Percentiles rank a stretch among this genome's conserved stretches.
Conservation (phyloP, 306 rosid species). For the Vachellia collinsii region DNA sequence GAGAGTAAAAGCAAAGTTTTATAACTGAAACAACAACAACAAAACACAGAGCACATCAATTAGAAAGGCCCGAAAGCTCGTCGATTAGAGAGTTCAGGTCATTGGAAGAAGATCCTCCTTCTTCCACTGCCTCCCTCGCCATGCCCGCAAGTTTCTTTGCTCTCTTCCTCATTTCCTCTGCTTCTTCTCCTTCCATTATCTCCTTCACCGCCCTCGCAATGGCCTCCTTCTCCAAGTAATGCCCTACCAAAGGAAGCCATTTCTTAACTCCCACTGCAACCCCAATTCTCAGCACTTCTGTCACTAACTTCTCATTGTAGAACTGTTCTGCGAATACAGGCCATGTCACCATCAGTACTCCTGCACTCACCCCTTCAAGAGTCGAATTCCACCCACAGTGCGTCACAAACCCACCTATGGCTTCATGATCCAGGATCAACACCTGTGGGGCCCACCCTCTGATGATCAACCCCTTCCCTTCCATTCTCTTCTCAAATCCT, state of each 20-base stretch:
- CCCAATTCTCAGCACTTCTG: slow-evolving; percentile 37
- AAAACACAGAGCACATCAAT: neutral
- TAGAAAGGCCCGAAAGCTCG: neutral
- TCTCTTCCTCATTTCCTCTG: slow-evolving; percentile 36
- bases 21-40: too few relatives aligned
- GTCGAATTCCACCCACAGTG: slow-evolving; percentile 60
- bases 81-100: neutral
- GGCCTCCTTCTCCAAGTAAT: slow-evolving; percentile 8
- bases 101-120: slow-evolving; percentile 37
- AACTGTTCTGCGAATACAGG: slow-evolving; percentile 49
- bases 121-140: slow-evolving; percentile 37
- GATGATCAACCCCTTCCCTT: slow-evolving; percentile 44
- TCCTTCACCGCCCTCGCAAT: slow-evolving; percentile 16
- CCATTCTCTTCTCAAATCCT: slow-evolving; percentile 41
- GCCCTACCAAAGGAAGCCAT: slow-evolving; percentile 2
- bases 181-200: slow-evolving; percentile 33
- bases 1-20: too few relatives aligned
- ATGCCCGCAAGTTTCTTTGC: slow-evolving; percentile 12
- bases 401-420: slow-evolving; percentile 49
- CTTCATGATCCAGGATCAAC: slow-evolving; percentile 48
- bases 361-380: slow-evolving; percentile 48
- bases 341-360: slow-evolving; percentile 53
- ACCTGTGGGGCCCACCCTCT: slow-evolving; percentile 59
- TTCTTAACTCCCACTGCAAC: slow-evolving; percentile 41
- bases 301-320: slow-evolving; percentile 48